Conservation (phyloP, 2,329 filamentous ascomycete genomes). For the Alternaria arborescens region DNA sequence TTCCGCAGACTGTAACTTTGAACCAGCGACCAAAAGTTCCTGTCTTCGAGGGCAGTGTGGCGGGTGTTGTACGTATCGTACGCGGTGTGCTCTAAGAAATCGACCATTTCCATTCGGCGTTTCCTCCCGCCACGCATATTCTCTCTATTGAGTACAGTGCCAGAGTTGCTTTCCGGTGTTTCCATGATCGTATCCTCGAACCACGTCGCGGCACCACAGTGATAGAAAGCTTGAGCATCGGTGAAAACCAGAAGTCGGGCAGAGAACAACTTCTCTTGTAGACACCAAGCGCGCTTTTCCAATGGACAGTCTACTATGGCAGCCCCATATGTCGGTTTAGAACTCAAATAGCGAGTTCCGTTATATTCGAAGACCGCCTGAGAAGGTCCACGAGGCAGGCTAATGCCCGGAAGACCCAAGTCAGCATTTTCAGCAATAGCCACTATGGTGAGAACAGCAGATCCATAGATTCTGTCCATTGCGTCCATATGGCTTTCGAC, state of each 20-base stretch:
- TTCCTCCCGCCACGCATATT: no score
- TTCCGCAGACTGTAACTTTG: slow-evolving; percentile 9
- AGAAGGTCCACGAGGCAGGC: not conserved
- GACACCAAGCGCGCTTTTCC: slow-evolving; percentile 17
- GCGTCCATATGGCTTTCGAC: not conserved
- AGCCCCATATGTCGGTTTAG: slow-evolving; percentile 1
- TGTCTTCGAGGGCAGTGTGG: not conserved
- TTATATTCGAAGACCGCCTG: not conserved
- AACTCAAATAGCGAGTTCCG: not conserved
- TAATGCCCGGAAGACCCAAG: not conserved
- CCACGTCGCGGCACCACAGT: not conserved
- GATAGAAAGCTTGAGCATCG: not conserved
- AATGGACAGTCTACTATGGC: slow-evolving; percentile 4
- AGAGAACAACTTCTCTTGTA: slow-evolving; percentile 18
- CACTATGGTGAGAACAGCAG: not conserved
- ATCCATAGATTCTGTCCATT: not conserved
- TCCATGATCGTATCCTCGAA: not conserved
- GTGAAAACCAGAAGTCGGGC: slow-evolving; percentile 10
- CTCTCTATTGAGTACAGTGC: not conserved
- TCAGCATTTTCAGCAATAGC: not conserved
- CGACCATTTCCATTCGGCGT: no score
- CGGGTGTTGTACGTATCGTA: not conserved
- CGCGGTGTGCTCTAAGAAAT: not conserved
- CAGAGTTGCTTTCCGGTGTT: not conserved
- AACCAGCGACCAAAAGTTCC: not conserved